Base-by-base conservation (phyloP, 495 filamentous ascomycete genomes). In the Penicillium diatomitis region DNA sequence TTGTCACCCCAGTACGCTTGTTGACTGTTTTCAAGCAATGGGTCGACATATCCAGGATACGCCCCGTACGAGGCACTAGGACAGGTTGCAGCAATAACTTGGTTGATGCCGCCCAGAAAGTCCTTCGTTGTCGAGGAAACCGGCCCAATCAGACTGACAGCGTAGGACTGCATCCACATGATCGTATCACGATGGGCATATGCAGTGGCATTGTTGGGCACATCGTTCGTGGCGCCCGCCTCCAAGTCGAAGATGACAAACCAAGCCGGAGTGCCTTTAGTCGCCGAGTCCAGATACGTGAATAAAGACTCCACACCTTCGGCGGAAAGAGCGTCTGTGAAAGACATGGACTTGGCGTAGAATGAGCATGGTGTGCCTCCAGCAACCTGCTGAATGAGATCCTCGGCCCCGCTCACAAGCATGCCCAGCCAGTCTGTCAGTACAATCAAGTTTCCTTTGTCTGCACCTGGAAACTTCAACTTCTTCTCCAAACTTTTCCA, bases 21-120 rank as follows among this genome's bases (percentile, higher is more conserved):
- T 30, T 57, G 65, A 0, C 58, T 54, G 34, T 76, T 50, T 28
- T 55, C 57, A 48, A 86, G 52, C 4, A 60, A 65, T 2, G 82
- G 79, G 61, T 90, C 86, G 4, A 88, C 76, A 56, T 88, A 88
- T 12, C 86, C 87, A 0, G 84, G 73, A 63, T 90, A 90, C 0
- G 78, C 64, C 5, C 65, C 63, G 41, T 65, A 60, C 30, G 46
- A 46, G 6, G 50, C 61, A 3, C 55, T 41, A 0, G 69, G 58
- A 30, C 59, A 62, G 10, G 63, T 53, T 3, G 44, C 51, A 3
- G 40, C 41, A 20, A 68, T 55, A 3, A 66, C 47, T 3, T 67
- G 49, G 46, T 81, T 74, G 20, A 85, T 58, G 2, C 70, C 64
- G 32, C 66, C 55, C 27, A 77, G 60, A 37, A 75, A 77, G 0